Base-by-base conservation (phyloP, 805 yeast genomes). In the Metschnikowia sp. region DNA sequence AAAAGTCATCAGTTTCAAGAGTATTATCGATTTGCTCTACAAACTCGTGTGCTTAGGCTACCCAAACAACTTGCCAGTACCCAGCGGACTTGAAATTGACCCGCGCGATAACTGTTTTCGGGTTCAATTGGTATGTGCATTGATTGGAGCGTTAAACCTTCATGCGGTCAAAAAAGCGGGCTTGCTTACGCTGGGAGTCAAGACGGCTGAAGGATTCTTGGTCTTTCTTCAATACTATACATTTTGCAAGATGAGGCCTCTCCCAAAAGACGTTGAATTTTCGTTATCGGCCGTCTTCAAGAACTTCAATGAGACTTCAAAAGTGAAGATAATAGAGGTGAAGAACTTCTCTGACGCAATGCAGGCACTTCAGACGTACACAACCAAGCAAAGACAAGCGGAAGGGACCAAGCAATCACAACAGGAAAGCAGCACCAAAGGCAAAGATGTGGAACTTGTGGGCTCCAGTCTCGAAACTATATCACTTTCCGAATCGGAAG, bases 211-310 rank as follows among this genome's bases (percentile, higher is more conserved):
- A 15, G 56, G 59, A 0, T 77, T 84, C 48, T 55, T 84, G 48
- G 72, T 73, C 28, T 83, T 81, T 53, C 82, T 88, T 50, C 94
- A 89, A 57, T 89, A 81, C 61, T 89, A 87, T 59, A 62, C 79
- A 4, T 77, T 74, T 61, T 76, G 84, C 31, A 89, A 89, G 57
- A 63, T 63, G 3, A 73, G 65, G 40, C 86, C 88, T 1, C 45
- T 86, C 12, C 89, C 95, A 0, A 69, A 75, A 51, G 94, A 85
- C 39, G 65, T 79, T 2, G 77, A 77, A 37, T 82, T 82, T 53
- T 73, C 72, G 40, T 54, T 87, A n/a, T 59, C 64, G 19, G 77
- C 72, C 31, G 66, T 76, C 32, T 77, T 75, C 52, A 66, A 61
- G 1, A 58, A 56, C 32, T 61, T 56, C 19, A 44, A 50, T 0